Evolutionary conservation across 805 yeast species (phyloP).

Genomic region (Ogataea zsoltii): DNA sequence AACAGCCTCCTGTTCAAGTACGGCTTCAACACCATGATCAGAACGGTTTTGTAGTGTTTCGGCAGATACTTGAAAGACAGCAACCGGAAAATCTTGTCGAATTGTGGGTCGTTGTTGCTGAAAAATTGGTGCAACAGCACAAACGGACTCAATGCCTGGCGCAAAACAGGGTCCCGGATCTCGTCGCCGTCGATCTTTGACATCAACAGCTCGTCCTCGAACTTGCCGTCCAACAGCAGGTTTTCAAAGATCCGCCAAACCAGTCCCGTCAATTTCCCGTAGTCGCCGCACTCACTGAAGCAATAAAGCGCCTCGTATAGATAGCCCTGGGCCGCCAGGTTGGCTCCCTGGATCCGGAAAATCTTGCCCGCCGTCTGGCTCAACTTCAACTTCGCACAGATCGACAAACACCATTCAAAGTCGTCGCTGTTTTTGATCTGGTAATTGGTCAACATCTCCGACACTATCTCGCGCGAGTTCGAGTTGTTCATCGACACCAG

Average conservation of each 20-base stretch:
- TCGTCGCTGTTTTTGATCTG: constrained; percentile 70
- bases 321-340: constrained; percentile 27
- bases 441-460: constrained; percentile 60
- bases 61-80: constrained; percentile 57
- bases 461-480: constrained; percentile 45
- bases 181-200: constrained; percentile 23
- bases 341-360: constrained; percentile 51
- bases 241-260: constrained; percentile 66
- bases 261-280: constrained; percentile 48
- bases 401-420: constrained; percentile 73
- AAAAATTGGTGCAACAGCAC: constrained; percentile 59
- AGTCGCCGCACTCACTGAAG: constrained; percentile 64
- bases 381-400: constrained; percentile 67
- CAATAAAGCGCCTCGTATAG: constrained; percentile 63
- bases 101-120: constrained; percentile 24
- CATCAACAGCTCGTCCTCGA: constrained; percentile 50
- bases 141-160: constrained; percentile 72
- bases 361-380: constrained; percentile 58
- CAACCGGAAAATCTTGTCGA: constrained; percentile 38
- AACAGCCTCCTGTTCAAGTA: constrained; percentile 21
- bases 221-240: constrained; percentile 48
- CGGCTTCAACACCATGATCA: constrained; percentile 50
- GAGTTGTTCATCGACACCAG: constrained; percentile 49
- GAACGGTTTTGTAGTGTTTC: constrained; percentile 46
- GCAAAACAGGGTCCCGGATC: constrained; percentile 51